phyloP scores from a whole-genome alignment of 768 basidiomycete genomes.

The Lactarius trivialis region DNA sequence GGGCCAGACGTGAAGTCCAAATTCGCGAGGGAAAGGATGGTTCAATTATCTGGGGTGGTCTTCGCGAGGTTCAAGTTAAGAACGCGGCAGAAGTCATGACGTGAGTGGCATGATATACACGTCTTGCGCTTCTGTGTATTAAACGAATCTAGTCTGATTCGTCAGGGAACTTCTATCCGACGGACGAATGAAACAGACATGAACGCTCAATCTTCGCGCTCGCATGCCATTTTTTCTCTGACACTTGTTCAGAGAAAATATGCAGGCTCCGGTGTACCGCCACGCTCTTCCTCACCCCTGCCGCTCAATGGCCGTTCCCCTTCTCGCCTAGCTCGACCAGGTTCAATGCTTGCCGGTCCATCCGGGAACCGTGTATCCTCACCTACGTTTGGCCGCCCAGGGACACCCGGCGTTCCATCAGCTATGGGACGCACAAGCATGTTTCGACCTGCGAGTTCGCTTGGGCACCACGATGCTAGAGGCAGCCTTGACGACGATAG shows the following conservation, averaged over 20 bases:
- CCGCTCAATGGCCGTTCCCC: slow-evolving; percentile 68
- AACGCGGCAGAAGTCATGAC: slow-evolving; percentile 87
- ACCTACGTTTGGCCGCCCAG: slow-evolving; percentile 70
- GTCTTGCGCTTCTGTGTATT: slow-evolving; percentile 16
- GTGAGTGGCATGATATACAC: slow-evolving; percentile 41
- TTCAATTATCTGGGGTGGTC: slow-evolving; percentile 93
- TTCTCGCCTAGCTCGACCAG: slow-evolving; percentile 77
- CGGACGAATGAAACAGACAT: slow-evolving; percentile 97
- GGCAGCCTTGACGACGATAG: slow-evolving; percentile 47
- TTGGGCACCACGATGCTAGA: slow-evolving; percentile 30
- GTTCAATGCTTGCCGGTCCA: slow-evolving; percentile 55
- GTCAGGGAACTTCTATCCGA: slow-evolving; percentile 82
- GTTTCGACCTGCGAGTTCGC: slow-evolving; percentile 70
- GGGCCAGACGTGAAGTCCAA: slow-evolving; percentile 77
- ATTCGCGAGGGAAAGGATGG: slow-evolving; percentile 98
- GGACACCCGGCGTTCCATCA: slow-evolving; percentile 70
- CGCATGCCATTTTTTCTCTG: slow-evolving; percentile 97
- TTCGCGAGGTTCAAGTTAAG: slow-evolving; percentile 86
- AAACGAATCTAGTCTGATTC: slow-evolving; percentile 58
- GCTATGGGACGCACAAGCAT: slow-evolving; percentile 62
- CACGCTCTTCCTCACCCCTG: slow-evolving; percentile 71
- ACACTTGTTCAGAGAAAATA: slow-evolving; percentile 89
- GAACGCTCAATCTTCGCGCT: slow-evolving; percentile 97
- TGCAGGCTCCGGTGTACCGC: slow-evolving; percentile 60
- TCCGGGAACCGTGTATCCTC: slow-evolving; percentile 55